A percentile compares a stretch with the other conserved stretches of the same genome.
Conservation (phyloP, 1,284 basidiomycete genomes). For the Takashimella tepidaria region DNA sequence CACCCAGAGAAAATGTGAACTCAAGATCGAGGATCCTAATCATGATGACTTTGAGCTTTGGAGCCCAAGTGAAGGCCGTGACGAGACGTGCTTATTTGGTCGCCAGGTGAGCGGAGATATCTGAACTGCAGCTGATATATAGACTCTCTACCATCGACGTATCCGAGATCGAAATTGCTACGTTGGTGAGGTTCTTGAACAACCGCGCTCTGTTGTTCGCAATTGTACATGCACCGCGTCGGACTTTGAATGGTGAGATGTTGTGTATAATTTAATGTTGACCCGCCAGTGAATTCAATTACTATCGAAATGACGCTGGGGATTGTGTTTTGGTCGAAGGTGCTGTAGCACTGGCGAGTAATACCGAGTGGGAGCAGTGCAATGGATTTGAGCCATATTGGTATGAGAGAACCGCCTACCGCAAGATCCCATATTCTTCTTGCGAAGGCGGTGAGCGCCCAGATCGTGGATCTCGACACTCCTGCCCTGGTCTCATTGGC, state of each 20-base stretch:
- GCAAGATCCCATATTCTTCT: constrained; percentile 77
- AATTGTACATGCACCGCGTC: constrained; percentile 66
- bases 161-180: constrained; percentile 73
- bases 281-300: constrained; percentile 76
- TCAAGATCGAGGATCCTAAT: constrained; percentile 64
- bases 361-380: constrained; percentile 58
- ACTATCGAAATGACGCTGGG: constrained; percentile 61
- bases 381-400: constrained; percentile 63
- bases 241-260: constrained; percentile 93
- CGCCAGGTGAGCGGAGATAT: constrained; percentile 58
- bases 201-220: constrained; percentile 55
- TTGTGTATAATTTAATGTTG: constrained; percentile 6
- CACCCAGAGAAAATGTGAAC: constrained; percentile 66
- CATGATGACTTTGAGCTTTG: constrained; percentile 91
- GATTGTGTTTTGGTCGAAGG: constrained; percentile 71
- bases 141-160: constrained; percentile 84
- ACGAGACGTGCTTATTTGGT: constrained; percentile 77
- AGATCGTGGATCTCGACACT: constrained; percentile 66
- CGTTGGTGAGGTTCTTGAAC: constrained; percentile 63
- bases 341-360: constrained; percentile 56
- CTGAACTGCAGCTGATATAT: background rate
- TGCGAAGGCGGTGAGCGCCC: constrained; percentile 70
- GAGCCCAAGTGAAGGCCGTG: constrained; percentile 79
- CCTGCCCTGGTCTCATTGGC: constrained; percentile 65
- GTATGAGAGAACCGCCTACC: constrained; percentile 86